These are phyloP conservation scores for Aspergillus spinulosporus DNA, from an alignment of 2,329 filamentous ascomycete genomes.

Conservation along the genomic window DNA sequence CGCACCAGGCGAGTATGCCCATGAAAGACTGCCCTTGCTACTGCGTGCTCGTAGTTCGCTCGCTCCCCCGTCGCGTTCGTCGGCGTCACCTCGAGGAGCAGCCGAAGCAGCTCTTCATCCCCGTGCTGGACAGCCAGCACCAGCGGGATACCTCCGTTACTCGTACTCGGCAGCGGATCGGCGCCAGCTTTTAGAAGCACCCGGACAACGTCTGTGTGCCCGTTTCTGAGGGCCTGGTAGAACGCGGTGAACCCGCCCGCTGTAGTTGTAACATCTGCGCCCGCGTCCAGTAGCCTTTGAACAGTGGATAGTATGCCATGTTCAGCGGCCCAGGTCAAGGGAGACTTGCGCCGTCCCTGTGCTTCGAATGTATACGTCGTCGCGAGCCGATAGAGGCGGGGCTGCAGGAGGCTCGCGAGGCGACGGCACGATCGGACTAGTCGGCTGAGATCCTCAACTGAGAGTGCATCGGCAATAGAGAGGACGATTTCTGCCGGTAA, in stretches of 20 bases:
- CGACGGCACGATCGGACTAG: background rate
- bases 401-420: background rate
- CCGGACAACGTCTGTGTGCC: background rate
- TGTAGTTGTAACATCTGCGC: background rate
- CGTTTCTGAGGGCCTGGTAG: background rate
- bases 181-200: background rate
- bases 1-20: background rate
- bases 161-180: background rate
- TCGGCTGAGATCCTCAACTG: background rate
- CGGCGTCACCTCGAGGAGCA: background rate
- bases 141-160: background rate
- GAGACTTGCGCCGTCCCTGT: background rate
- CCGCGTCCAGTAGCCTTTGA: constrained; percentile 1
- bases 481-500: constrained; percentile 5
- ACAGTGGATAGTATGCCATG: background rate
- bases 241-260: background rate
- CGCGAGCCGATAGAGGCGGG: background rate
- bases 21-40: background rate
- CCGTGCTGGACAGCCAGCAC: background rate
- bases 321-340: constrained; percentile 2
- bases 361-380: background rate
- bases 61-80: background rate
- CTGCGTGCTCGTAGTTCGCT: background rate
- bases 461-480: background rate
- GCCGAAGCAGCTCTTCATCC: background rate